Conservation (phyloP, 345 rosid genomes). For the Camelina hispida region DNA sequence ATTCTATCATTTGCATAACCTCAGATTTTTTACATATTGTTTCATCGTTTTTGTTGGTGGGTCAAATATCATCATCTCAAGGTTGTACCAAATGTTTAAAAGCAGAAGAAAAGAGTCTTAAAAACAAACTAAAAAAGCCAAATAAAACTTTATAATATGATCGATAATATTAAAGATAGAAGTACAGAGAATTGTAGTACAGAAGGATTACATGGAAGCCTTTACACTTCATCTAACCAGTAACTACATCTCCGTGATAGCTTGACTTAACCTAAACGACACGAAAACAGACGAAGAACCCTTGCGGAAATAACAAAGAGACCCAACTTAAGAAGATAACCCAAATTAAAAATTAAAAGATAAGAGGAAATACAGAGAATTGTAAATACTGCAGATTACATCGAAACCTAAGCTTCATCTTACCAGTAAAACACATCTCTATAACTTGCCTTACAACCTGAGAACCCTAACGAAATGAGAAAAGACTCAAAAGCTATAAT, state of each 20-base stretch:
- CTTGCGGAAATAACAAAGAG: not conserved
- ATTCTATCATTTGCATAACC: not conserved
- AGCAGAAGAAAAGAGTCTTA: not conserved
- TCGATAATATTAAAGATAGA: constrained; percentile 27
- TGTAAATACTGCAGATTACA: constrained; percentile 24
- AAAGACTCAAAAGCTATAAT: not conserved
- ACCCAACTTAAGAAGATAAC: not conserved
- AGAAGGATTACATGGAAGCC: constrained; percentile 28
- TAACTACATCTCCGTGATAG: not conserved
- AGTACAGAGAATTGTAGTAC: constrained; percentile 33
- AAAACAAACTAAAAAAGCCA: not conserved
- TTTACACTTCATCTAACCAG: constrained; percentile 27
- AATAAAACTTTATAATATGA: not conserved
- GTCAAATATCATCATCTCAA: not conserved
- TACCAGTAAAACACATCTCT: constrained; percentile 16
- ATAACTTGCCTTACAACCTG: not conserved
- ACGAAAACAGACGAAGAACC: not conserved
- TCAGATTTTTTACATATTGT: no score
- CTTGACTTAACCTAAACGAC: not conserved
- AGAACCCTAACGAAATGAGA: not conserved
- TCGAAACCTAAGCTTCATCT: constrained; percentile 26
- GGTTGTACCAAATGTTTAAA: not conserved
- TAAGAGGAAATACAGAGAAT: constrained; percentile 30
- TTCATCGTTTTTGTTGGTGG: not conserved
- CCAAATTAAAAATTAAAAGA: constrained; percentile 10